Base-by-base conservation (phyloP, 371 early-diverging fungal genomes). In the Lichtheimia ornata region DNA sequence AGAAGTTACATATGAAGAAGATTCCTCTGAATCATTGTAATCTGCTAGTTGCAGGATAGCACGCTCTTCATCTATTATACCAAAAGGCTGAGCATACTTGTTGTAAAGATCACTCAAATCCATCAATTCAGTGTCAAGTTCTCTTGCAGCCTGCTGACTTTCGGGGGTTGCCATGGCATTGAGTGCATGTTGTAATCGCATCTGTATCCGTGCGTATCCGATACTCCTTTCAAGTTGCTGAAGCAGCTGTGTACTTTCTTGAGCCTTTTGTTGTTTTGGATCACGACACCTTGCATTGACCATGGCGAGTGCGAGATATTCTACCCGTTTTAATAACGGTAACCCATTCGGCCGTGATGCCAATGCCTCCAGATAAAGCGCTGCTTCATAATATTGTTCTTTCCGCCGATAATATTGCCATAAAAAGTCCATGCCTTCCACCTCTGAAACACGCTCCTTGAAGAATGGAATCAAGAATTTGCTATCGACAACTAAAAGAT, bases 391-490 rank as follows among this genome's bases (percentile, higher is more conserved):
- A 66, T 81, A 91, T 59, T 85, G 80, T 51, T 77, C 77, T 20
- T 79, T 71, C 50, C 83, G 81, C 57, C 88, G 81, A 61, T 91
- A 92, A 64, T 84, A 91, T 56, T 83, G 79, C 90, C 93, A 94
- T 22, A 94, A 76, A 58, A 94, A 77, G 40, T 89, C 84, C 20
- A 77, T 72, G 41, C 76, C 78, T 17, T 84, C 82, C 13, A 83
- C 47, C 2, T 77, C 67, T 12, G 63, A 60, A 3, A 87, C 83
- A 53, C 82, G 81, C 18, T 79, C 63, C 54, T 75, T 70, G 58
- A 95, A 76, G 59, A 82, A 94, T 22, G 85, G 85, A 58, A 90
- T 86, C 51, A 95, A 74, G 55, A 83, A 86, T 2, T 77, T 79
- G 7, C 89, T 79, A 17, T 77, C 61, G 1, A 69, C 68, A 2